Conservation (phyloP, 768 basidiomycete species). For the Boletus sensibilis region DNA sequence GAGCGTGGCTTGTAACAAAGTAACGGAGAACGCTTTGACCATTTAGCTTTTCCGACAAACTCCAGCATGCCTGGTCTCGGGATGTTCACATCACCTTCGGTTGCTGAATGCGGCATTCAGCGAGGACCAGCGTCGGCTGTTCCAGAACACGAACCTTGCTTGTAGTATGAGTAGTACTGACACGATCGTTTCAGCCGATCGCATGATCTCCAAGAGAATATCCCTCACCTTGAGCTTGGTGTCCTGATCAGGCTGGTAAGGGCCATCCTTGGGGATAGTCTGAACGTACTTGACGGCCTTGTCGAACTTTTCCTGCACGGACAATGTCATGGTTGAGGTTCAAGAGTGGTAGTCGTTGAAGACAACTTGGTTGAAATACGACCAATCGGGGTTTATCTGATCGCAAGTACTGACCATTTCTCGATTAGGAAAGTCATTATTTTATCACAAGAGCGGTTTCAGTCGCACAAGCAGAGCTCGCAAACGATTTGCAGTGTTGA, state of each 20-base stretch:
- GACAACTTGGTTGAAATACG: neutral
- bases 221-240: constrained; percentile 77
- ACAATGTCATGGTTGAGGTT: constrained; percentile 49
- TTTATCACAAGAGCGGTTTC: constrained; percentile 6
- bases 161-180: constrained; percentile 93
- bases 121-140: neutral
- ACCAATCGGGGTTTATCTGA: constrained; percentile 19
- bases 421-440: constrained; percentile 17
- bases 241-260: constrained; percentile 67
- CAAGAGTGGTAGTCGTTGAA: constrained; percentile 1
- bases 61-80: constrained; percentile 73
- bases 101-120: constrained; percentile 48
- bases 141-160: constrained; percentile 64
- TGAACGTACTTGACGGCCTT: constrained; percentile 70
- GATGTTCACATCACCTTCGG: constrained; percentile 68
- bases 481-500: neutral
- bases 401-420: neutral
- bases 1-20: neutral
- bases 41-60: constrained; percentile 88
- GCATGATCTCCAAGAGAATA: neutral
- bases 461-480: neutral
- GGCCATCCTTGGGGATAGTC: constrained; percentile 65
- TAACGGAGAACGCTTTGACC: constrained; percentile 43
- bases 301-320: constrained; percentile 57
- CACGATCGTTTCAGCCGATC: constrained; percentile 7